Evolutionary conservation across 2,329 filamentous ascomycete species (phyloP), one percentile per base, ranked within the genome.

Genomic region (Aspergillus hortae): DNA sequence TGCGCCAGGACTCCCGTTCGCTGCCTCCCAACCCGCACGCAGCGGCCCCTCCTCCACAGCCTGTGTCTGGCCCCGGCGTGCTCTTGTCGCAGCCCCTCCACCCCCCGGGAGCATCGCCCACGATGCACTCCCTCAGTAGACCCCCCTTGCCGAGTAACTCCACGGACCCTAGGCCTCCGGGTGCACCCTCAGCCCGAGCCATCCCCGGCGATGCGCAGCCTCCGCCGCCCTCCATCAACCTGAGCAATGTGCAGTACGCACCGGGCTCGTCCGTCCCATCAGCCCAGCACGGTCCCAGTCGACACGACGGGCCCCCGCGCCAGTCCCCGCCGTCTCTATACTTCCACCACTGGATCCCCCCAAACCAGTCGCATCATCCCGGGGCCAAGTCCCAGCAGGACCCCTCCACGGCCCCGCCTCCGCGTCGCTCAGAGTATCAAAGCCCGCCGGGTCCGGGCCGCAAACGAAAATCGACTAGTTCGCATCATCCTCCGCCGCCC

Each of bases 331-430:
- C 87, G 0, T 88, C 86, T 19, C 88, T 95, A 44, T 94, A 90
- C 70, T 96, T 96, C 68, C 90, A 95, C 66, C 90, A 95, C 67
- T 96, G 91, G 90, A 88, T 92, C 54, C 91, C 91, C 43, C 91
- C 91, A 12, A 81, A 56, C 81, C 88, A 70, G 57, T 79, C 81
- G 54, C 85, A 88, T 67, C 87, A 88, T 56, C 87, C 89, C 65
- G 86, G 88, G 75, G 85, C 87, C 83, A 87, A 83, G 48, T 84
- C 84, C 77, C 71, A 81, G 75, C 76, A 76, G 69, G 70, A 75
- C 56, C 74, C 69, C 60, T 71, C 70, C 48, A 65, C 70, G 61
- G 73, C 78, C 70, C 73, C 63, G 56, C 67, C 67, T 67, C 72
- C 71, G 72, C 76, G 74, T 70, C 77, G 74, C 45, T 69, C 77